Evolutionary conservation across 208 protist genomes (phyloP), one percentile per base, ranked within the genome.

Genomic region (Strigomonas culicis): DNA sequence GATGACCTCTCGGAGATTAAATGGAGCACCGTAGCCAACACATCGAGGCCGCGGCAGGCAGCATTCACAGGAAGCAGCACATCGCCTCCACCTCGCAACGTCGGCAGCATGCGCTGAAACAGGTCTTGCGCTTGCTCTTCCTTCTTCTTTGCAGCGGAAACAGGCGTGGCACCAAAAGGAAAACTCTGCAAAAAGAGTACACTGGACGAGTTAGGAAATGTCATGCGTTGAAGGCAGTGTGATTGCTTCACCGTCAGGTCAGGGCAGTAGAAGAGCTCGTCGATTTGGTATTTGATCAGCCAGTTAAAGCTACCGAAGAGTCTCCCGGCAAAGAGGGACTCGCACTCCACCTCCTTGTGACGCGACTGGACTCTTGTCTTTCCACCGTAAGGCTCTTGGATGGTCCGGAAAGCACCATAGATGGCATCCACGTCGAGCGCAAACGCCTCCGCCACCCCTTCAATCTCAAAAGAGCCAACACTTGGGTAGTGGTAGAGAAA

Each of bases 261-360:
- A 0, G 87, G 86, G 72, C 90, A 93, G 76, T 96, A 96, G 55
- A 96, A 84, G 24, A 96, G 59, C 58, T 92, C 84, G 58, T 96
- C 90, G 65, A 93, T 93, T 66, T 96, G 87, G 66, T 92, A 93
- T 62, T 82, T 88, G 53, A 96, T 78, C 22, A 72, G 72, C 88
- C 90, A 96, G 52, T 71, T 76, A 66, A 89, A 80, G 36, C 81
- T 78, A 15, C 90, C 90, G 27, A 94, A 75, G 74, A 93, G 85
- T 27, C 90, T 79, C 19, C 82, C 82, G 0, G 80, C 67, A 57
- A 92, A 92, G 50, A 88, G 63, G 0, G 87, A 71, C 47, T 57
- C 63, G 59, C 87, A 93, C 53, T 79, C 80, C 52, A 96, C 75
- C 57, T 84, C 79, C 3, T 80, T 76, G 56, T 82, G 59, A 47